A percentile compares a stretch with the other conserved stretches of the same genome.
phyloP scores from a whole-genome alignment of 768 basidiomycete species.

The Mycena sanguinolenta region DNA sequence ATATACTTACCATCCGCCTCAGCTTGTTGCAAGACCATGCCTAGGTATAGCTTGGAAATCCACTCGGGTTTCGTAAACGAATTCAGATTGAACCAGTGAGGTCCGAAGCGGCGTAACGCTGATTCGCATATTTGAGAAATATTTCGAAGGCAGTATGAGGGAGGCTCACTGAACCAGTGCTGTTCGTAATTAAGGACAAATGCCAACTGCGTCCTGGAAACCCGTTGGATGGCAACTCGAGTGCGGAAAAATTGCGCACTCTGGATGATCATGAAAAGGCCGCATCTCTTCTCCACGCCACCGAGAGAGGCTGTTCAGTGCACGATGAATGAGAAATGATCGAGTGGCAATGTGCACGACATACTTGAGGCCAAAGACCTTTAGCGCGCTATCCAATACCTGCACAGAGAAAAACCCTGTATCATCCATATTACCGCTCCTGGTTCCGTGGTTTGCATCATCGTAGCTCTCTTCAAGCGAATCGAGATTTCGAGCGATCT shows the following conservation, averaged over 20 bases:
- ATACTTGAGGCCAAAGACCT: conserved; percentile 89
- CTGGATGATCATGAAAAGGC: conserved; percentile 78
- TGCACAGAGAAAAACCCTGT: conserved; percentile 95
- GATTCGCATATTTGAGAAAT: conserved; percentile 31
- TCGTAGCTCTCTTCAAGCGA: conserved; percentile 72
- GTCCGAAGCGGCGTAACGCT: conserved; percentile 56
- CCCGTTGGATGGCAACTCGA: too few species aligned
- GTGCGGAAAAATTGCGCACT: too few species aligned
- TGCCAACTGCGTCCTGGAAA: conserved; percentile 78
- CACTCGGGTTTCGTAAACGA: conserved; percentile 81
- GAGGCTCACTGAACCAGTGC: conserved; percentile 86
- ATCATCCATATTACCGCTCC: conserved; percentile 91
- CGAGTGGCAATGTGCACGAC: neutral
- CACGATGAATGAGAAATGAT: conserved; percentile 19
- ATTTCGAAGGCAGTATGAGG: conserved; percentile 57
- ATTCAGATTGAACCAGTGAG: conserved; percentile 91
- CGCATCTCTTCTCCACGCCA: conserved; percentile 91
- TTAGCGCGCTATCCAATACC: conserved; percentile 86
- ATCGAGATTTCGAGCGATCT: conserved; percentile 79
- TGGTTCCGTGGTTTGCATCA: conserved; percentile 54
- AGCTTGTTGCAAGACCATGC: conserved; percentile 89
- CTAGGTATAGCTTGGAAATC: conserved; percentile 85
- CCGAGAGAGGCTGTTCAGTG: conserved; percentile 70
- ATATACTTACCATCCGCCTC: conserved; percentile 78
- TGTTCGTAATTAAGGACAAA: conserved; percentile 90